Evolutionary conservation across 805 yeast species (phyloP).

Genomic region (Myxozyma udenii): DNA sequence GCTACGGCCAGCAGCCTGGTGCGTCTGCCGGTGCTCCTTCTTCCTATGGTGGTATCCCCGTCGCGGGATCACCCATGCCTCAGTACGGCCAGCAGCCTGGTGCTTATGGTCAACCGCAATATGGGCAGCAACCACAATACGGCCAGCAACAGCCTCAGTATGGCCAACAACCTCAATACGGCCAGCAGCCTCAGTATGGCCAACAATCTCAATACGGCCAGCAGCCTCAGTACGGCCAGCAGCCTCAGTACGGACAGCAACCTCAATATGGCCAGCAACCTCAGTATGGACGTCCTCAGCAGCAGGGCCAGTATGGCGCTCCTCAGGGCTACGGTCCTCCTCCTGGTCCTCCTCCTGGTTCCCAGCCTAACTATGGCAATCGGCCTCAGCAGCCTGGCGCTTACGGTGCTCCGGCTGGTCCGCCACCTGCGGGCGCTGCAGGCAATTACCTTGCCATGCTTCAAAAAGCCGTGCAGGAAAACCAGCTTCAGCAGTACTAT

Average conservation of each 20-base stretch:
- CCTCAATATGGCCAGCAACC: conserved; percentile 8
- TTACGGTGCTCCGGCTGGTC: neutral
- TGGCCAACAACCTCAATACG: conserved; percentile 10
- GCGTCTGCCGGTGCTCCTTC: conserved; percentile 2
- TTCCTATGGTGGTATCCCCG: neutral
- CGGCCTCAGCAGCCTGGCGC: neutral
- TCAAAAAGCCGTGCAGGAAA: conserved; percentile 33
- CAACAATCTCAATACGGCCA: conserved; percentile 10
- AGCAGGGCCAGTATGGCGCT: conserved; percentile 12
- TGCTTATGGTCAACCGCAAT: conserved; percentile 1
- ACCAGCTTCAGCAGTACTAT: conserved; percentile 33
- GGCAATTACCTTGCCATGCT: conserved; percentile 27
- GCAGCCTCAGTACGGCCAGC: conserved; percentile 3
- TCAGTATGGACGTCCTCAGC: conserved; percentile 14
- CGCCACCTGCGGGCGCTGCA: neutral
- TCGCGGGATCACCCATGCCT: neutral
- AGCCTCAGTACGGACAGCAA: conserved; percentile 7
- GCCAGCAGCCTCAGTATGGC: conserved; percentile 15
- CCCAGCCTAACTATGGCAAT: neutral
- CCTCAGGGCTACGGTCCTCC: neutral
- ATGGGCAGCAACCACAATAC: conserved; percentile 1
- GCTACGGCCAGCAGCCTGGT: conserved; percentile 8
- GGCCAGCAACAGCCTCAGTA: neutral
- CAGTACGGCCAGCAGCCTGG: conserved; percentile 2
- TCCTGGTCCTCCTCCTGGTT: neutral